Conservation (phyloP, 345 rosid species). For the Citrus hindsii region DNA sequence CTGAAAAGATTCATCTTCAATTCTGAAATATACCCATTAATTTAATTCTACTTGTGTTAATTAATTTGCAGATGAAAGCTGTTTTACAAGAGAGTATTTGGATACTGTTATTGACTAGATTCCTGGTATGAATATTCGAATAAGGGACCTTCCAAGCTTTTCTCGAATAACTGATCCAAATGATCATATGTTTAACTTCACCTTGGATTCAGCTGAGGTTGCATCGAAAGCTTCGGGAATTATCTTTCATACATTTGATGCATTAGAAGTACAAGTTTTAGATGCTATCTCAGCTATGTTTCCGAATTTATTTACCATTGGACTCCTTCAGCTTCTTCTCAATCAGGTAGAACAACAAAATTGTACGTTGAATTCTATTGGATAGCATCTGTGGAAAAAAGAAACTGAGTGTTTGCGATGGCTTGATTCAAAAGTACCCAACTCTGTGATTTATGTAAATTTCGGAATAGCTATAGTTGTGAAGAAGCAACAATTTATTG, state of each 20-base stretch:
- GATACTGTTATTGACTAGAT: background rate
- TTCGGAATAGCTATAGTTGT: background rate
- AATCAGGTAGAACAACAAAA: background rate
- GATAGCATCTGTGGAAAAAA: constrained; percentile 1
- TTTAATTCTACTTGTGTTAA: background rate
- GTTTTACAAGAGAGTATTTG: background rate
- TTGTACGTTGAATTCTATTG: background rate
- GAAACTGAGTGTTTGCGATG: constrained; percentile 8
- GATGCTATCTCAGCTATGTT: background rate
- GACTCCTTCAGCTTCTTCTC: background rate
- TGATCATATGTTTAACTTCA: background rate
- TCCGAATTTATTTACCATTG: background rate
- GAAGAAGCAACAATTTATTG: background rate
- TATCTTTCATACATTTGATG: background rate
- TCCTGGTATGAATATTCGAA: background rate
- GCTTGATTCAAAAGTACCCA: background rate
- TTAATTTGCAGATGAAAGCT: background rate
- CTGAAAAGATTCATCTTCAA: background rate
- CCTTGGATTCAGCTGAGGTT: background rate
- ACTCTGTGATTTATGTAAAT: constrained; percentile 7
- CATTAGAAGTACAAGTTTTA: background rate
- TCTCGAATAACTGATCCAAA: background rate
- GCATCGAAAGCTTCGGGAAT: background rate
- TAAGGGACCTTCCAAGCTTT: background rate
- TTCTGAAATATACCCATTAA: background rate